A percentile compares a stretch with the other conserved stretches of the same genome.
These are phyloP conservation scores for Pichia nanzhaoensis DNA, from an alignment of 805 yeast genomes.

Conservation along the genomic window DNA sequence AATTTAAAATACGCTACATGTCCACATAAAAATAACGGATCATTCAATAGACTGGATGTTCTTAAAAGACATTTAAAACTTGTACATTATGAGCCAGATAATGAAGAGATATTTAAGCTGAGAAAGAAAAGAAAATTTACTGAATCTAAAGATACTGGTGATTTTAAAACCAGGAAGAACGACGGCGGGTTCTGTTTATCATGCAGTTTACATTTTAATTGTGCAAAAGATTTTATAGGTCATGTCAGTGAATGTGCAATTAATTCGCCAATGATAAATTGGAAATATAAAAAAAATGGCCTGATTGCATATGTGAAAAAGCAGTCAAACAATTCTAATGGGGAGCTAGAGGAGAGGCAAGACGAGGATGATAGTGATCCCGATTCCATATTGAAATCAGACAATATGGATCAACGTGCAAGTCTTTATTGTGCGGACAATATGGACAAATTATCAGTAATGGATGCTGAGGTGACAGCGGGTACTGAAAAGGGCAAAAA, in stretches of 20 bases:
- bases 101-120: neutral
- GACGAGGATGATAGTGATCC: neutral
- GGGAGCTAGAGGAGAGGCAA: slow-evolving; percentile 4
- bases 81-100: slow-evolving; percentile 52
- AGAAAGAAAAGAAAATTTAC: neutral
- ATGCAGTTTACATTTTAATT: slow-evolving; percentile 51
- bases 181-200: slow-evolving; percentile 65
- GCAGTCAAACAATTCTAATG: slow-evolving; percentile 11
- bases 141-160: neutral
- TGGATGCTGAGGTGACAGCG: too few relatives aligned
- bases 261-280: slow-evolving; percentile 29
- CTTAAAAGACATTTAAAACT: slow-evolving; percentile 63
- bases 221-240: slow-evolving; percentile 50
- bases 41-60: slow-evolving; percentile 68
- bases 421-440: neutral
- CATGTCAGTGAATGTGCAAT: slow-evolving; percentile 61
- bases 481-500: neutral
- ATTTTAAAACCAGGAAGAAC: neutral
- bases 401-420: neutral
- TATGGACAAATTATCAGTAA: too few relatives aligned
- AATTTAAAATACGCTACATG: slow-evolving; percentile 54
- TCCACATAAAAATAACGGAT: slow-evolving; percentile 65
- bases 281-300: slow-evolving; percentile 30
- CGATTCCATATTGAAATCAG: neutral
- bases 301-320: slow-evolving; percentile 25